Evolutionary conservation across 192 early-diverging fungal genomes (phyloP).

Genomic region (Coemansia sp.): DNA sequence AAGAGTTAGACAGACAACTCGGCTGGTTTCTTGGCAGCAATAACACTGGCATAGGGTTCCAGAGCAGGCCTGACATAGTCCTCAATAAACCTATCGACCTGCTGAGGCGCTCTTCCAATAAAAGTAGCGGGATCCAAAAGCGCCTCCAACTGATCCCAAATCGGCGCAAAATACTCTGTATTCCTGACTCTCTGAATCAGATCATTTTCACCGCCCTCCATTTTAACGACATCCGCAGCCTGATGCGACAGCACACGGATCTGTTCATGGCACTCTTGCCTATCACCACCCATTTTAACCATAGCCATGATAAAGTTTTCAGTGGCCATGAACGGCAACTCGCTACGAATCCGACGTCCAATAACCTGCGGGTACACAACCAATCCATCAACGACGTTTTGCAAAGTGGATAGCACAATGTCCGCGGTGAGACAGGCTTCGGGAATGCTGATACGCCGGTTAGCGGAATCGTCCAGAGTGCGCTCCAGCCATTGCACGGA

Average conservation of each 20-base stretch:
- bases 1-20: slow-evolving; percentile 41
- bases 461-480: slow-evolving; percentile 97
- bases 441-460: slow-evolving; percentile 93
- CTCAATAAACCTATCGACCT: slow-evolving; percentile 84
- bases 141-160: slow-evolving; percentile 72
- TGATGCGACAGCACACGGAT: slow-evolving; percentile 95
- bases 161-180: slow-evolving; percentile 86
- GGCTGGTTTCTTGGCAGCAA: slow-evolving; percentile 57
- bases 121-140: slow-evolving; percentile 92
- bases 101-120: slow-evolving; percentile 92
- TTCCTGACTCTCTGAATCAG: slow-evolving; percentile 88
- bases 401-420: slow-evolving; percentile 91
- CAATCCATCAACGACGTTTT: slow-evolving; percentile 97
- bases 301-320: slow-evolving; percentile 99
- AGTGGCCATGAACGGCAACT: slow-evolving; percentile 99
- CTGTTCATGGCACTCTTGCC: slow-evolving; percentile 96
- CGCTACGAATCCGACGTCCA: slow-evolving; percentile 85
- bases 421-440: slow-evolving; percentile 98
- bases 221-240: slow-evolving; percentile 91
- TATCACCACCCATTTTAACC: slow-evolving; percentile 94
- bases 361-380: slow-evolving; percentile 98
- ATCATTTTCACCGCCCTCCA: slow-evolving; percentile 92
- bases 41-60: slow-evolving; percentile 67
- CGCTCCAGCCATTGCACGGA: slow-evolving; percentile 98
- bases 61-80: slow-evolving; percentile 85